Conservation (phyloP, 768 basidiomycete genomes). For the Auricularia cornea region DNA sequence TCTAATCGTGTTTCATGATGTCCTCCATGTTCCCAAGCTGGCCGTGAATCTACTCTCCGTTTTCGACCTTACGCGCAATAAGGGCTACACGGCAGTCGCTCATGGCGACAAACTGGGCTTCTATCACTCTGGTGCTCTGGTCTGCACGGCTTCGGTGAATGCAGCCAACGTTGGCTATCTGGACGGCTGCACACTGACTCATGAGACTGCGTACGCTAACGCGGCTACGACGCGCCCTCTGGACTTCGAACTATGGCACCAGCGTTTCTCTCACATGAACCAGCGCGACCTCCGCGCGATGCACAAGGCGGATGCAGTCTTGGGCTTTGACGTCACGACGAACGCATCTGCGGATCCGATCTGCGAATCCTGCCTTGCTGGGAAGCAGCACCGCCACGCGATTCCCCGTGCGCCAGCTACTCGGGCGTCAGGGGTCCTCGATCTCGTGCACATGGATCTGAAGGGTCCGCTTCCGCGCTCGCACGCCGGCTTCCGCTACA, state of each 20-base stretch:
- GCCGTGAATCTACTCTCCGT: conserved; percentile 14
- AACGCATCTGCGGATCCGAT: background rate
- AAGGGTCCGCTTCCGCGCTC: background rate
- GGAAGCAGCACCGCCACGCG: background rate
- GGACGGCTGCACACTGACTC: background rate
- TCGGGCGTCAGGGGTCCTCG: background rate
- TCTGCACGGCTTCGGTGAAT: background rate
- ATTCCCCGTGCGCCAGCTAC: background rate
- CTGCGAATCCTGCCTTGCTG: background rate
- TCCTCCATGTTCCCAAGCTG: conserved; percentile 18
- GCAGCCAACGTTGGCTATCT: background rate
- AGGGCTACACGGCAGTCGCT: background rate
- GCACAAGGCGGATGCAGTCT: background rate
- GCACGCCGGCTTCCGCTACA: background rate
- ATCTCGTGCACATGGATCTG: background rate
- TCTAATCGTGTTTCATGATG: background rate
- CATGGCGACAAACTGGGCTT: background rate
- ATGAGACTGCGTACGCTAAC: background rate
- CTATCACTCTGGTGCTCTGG: background rate
- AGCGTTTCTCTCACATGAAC: background rate
- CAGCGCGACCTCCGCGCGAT: background rate
- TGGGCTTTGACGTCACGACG: background rate
- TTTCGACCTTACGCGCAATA: conserved; percentile 7
- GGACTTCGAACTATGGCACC: background rate
- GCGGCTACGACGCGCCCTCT: background rate